Evolutionary conservation across 2,329 filamentous ascomycete species (phyloP).

Genomic region (Chaetomiaceae sp.): DNA sequence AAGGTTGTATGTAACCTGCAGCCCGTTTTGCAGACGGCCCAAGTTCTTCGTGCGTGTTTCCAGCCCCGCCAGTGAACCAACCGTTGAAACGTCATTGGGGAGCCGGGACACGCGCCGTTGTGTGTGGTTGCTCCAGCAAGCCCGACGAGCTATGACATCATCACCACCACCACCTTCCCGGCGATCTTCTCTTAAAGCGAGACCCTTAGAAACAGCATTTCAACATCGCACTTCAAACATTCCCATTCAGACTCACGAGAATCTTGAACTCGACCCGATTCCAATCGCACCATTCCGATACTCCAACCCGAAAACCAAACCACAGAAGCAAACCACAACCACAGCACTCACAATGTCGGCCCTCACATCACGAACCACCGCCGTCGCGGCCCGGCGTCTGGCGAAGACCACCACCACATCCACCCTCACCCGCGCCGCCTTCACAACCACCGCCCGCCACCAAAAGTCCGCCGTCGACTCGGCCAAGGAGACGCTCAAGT

Average conservation of each 20-base stretch:
- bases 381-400: slow-evolving; percentile 41
- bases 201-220: slow-evolving; percentile 2
- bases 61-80: too few relatives aligned
- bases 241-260: neutral
- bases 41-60: too few relatives aligned
- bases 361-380: slow-evolving; percentile 43
- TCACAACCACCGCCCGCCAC: slow-evolving; percentile 43
- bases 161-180: slow-evolving; percentile 7
- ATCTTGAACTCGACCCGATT: too few relatives aligned
- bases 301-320: slow-evolving; percentile 6
- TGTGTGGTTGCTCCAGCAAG: neutral
- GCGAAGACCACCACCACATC: slow-evolving; percentile 34
- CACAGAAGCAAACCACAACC: slow-evolving; percentile 6
- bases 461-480: slow-evolving; percentile 50
- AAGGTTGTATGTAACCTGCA: too few relatives aligned
- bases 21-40: too few relatives aligned
- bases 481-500: slow-evolving; percentile 57
- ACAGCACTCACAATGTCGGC: slow-evolving; percentile 45
- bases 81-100: slow-evolving; percentile 14
- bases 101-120: neutral
- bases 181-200: slow-evolving; percentile 4
- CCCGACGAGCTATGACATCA: slow-evolving; percentile 24
- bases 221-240: neutral
- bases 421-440: slow-evolving; percentile 40
- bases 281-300: neutral